A percentile compares a stretch with the other conserved stretches of the same genome.
Conservation (phyloP, 805 yeast genomes). For the Pichia phayaonensis region DNA sequence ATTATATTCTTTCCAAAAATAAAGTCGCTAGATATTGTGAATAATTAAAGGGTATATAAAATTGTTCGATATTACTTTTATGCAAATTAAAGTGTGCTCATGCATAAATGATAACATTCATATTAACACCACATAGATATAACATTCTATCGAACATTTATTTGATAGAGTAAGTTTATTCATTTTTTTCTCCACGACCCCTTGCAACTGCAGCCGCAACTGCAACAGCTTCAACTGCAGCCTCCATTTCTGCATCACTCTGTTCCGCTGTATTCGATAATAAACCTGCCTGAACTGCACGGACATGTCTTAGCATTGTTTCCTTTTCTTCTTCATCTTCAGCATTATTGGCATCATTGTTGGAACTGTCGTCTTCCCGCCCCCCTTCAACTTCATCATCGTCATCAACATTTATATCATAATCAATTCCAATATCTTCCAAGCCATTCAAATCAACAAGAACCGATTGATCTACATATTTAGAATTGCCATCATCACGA, state of each 20-base stretch:
- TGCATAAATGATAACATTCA: no score
- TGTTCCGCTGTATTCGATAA: constrained; percentile 1
- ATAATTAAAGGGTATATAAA: neutral
- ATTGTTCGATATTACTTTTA: no score
- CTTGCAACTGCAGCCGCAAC: constrained; percentile 15
- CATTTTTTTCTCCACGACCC: neutral
- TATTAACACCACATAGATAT: no score
- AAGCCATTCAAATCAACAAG: constrained; percentile 9
- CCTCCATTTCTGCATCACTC: constrained; percentile 10
- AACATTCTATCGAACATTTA: no score
- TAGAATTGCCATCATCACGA: constrained; percentile 5
- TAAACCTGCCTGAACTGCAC: constrained; percentile 5
- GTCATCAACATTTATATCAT: neutral
- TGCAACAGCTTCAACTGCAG: constrained; percentile 11
- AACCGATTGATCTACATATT: constrained; percentile 6
- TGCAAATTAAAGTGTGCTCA: no score
- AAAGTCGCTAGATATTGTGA: no score
- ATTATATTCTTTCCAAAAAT: no score
- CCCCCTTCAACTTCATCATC: neutral
- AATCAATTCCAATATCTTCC: neutral
- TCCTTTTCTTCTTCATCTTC: constrained; percentile 7
- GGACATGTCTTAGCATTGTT: constrained; percentile 6
- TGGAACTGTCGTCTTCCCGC: neutral
- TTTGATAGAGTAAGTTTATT: no score
- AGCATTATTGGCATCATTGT: neutral